Conservation (phyloP, 164 flowering plant species). For the Macadamia integrifolia region DNA sequence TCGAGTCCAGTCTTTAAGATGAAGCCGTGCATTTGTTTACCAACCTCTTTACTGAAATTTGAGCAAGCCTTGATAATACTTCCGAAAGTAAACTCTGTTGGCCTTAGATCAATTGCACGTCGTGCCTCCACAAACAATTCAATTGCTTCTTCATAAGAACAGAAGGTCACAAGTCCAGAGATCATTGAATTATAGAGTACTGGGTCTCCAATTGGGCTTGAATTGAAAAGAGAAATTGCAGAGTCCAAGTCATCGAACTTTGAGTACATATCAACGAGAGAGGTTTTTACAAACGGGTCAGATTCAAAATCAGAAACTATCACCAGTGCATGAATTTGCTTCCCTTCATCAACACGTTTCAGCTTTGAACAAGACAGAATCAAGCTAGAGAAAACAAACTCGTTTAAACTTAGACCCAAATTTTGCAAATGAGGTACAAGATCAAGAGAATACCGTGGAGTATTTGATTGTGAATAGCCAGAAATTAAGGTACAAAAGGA, state of each 20-base stretch:
- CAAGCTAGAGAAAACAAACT: constrained; percentile 27
- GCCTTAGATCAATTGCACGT: constrained; percentile 11
- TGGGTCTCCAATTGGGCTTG: constrained; percentile 8
- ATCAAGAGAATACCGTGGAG: constrained; percentile 11
- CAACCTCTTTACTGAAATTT: constrained; percentile 14
- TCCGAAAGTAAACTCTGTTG: constrained; percentile 16
- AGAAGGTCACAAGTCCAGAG: constrained; percentile 16
- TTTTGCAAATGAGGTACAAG: constrained; percentile 8
- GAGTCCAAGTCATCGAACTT: constrained; percentile 18
- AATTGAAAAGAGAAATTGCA: constrained; percentile 12
- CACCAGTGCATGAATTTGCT: constrained; percentile 30
- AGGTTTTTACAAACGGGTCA: constrained; percentile 20
- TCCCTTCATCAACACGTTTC: constrained; percentile 15
- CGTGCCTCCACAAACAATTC: constrained; percentile 17
- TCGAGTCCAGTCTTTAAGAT: constrained; percentile 12
- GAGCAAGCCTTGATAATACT: constrained; percentile 17
- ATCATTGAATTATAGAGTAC: constrained; percentile 25
- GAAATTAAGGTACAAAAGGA: constrained; percentile 20
- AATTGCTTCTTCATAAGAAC: constrained; percentile 19
- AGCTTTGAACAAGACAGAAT: constrained; percentile 22
- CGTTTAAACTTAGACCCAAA: constrained; percentile 5
- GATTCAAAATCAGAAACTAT: constrained; percentile 18
- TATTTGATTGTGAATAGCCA: constrained; percentile 14
- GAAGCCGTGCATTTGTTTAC: constrained; percentile 13
- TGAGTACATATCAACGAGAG: constrained; percentile 28